These are phyloP conservation scores for Heterobasidion irregulare DNA, from an alignment of 1,284 basidiomycete genomes.

Conservation along the genomic window DNA sequence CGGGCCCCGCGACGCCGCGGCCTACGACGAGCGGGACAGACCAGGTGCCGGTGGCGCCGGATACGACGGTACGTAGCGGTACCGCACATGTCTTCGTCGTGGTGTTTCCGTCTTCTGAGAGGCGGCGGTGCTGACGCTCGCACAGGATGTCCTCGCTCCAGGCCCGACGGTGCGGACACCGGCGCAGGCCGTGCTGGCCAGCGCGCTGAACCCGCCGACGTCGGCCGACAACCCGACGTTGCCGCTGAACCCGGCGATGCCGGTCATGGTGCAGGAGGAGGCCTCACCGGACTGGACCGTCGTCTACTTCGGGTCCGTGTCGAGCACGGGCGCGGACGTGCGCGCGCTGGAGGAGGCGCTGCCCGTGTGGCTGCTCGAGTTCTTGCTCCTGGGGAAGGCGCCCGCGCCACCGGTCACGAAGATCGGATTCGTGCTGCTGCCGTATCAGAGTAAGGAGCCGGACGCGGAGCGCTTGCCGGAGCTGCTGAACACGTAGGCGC, in stretches of 20 bases:
- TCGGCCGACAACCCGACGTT: slow-evolving; percentile 69
- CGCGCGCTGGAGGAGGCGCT: slow-evolving; percentile 67
- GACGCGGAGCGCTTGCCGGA: slow-evolving; percentile 60
- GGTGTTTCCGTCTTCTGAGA: slow-evolving; percentile 1
- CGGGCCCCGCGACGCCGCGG: slow-evolving; percentile 21
- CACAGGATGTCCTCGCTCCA: slow-evolving; percentile 15
- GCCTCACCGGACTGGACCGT: slow-evolving; percentile 71
- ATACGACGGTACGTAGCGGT: slow-evolving; percentile 21
- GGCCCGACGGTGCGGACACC: slow-evolving; percentile 34
- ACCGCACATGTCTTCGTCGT: not conserved
- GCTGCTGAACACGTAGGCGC: slow-evolving; percentile 63
- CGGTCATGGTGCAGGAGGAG: slow-evolving; percentile 81
- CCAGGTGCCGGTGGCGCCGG: slow-evolving; percentile 14
- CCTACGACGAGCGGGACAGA: slow-evolving; percentile 7
- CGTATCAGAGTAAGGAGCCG: slow-evolving; percentile 54
- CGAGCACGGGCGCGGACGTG: slow-evolving; percentile 57
- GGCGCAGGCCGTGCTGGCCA: slow-evolving; percentile 59
- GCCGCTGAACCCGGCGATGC: slow-evolving; percentile 53
- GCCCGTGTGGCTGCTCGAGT: slow-evolving; percentile 89
- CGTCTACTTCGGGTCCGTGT: slow-evolving; percentile 69
- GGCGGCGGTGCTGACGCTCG: not conserved
- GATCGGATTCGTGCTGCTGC: slow-evolving; percentile 83
- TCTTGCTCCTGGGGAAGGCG: slow-evolving; percentile 65
- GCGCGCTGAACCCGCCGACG: slow-evolving; percentile 63
- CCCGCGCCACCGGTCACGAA: slow-evolving; percentile 49